Percentiles rank a stretch among this genome's conserved stretches.
Conservation (phyloP, 495 filamentous ascomycete genomes). For the Penicillium silybi region DNA sequence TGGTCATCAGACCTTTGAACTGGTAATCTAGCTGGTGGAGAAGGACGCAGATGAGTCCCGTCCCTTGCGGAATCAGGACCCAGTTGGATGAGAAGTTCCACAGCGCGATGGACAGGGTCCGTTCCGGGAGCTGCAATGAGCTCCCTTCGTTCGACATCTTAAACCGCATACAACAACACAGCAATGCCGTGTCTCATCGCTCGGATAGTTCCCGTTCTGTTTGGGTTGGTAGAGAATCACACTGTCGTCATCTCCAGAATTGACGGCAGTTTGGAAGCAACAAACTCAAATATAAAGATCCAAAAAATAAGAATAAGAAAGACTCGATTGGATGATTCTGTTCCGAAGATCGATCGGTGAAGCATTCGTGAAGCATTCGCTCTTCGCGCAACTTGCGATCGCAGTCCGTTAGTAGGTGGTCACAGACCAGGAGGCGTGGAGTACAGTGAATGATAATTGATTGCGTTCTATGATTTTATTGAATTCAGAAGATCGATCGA, state of each 20-base stretch:
- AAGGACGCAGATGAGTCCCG: slow-evolving; percentile 23
- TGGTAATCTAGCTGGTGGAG: slow-evolving; percentile 31
- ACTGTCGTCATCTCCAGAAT: neutral
- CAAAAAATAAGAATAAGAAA: neutral
- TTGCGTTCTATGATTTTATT: neutral
- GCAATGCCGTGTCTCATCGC: neutral
- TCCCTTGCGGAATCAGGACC: slow-evolving; percentile 34
- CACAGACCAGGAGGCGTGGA: neutral
- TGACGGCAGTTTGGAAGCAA: neutral
- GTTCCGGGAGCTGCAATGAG: slow-evolving; percentile 1
- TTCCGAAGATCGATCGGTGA: too few relatives aligned
- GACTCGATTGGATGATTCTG: too few relatives aligned
- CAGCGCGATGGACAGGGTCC: slow-evolving; percentile 17
- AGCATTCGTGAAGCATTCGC: too few relatives aligned
- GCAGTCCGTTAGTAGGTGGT: neutral
- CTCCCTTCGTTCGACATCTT: neutral
- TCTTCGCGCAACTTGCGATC: too few relatives aligned
- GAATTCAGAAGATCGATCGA: neutral
- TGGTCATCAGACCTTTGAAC: slow-evolving; percentile 22
- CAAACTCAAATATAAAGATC: neutral
- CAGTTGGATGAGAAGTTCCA: slow-evolving; percentile 30
- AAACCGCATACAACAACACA: too few relatives aligned
- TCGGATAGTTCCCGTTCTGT: neutral
- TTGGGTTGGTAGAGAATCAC: neutral
- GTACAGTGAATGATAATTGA: neutral